A percentile compares a stretch with the other conserved stretches of the same genome.
These are phyloP conservation scores for Acidiella bohemica DNA, from an alignment of 495 filamentous ascomycete genomes.

Conservation along the genomic window DNA sequence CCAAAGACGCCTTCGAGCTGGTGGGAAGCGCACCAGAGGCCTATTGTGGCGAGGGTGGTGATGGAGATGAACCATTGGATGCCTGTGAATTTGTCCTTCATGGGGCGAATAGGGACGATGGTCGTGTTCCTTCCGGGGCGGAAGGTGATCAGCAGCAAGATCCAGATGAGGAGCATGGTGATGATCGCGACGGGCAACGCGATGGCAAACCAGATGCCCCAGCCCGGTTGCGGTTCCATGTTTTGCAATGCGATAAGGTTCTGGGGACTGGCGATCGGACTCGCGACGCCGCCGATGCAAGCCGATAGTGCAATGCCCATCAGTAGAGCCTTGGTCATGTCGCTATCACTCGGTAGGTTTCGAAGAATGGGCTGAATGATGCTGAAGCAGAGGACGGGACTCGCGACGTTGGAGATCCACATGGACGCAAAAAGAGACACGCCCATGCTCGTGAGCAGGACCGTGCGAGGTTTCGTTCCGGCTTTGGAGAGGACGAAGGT, in stretches of 20 bases:
- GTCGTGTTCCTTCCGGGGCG: conserved; percentile 67
- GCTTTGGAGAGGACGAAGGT: conserved; percentile 96
- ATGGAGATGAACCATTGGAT: conserved; percentile 84
- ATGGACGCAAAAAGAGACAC: conserved; percentile 95
- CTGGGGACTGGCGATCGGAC: conserved; percentile 90
- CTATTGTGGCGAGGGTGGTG: conserved; percentile 77
- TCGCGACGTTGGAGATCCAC: conserved; percentile 98
- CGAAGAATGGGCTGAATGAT: conserved; percentile 91
- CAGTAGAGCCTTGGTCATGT: conserved; percentile 89
- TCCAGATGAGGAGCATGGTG: conserved; percentile 79
- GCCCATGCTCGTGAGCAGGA: conserved; percentile 93
- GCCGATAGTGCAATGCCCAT: conserved; percentile 90
- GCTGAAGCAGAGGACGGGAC: conserved; percentile 94
- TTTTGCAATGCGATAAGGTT: conserved; percentile 94
- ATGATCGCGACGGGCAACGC: conserved; percentile 84
- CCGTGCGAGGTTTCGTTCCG: conserved; percentile 72
- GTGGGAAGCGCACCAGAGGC: conserved; percentile 83
- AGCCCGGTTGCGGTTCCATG: conserved; percentile 80
- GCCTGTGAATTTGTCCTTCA: conserved; percentile 77
- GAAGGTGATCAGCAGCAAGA: conserved; percentile 72
- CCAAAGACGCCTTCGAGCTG: conserved; percentile 78
- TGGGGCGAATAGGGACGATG: conserved; percentile 81
- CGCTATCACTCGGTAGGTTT: conserved; percentile 76
- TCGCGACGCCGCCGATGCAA: conserved; percentile 91
- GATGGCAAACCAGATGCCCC: conserved; percentile 95